Base-by-base conservation (phyloP, 2,329 filamentous ascomycete genomes). In the Coniochaeta hoffmannii region DNA sequence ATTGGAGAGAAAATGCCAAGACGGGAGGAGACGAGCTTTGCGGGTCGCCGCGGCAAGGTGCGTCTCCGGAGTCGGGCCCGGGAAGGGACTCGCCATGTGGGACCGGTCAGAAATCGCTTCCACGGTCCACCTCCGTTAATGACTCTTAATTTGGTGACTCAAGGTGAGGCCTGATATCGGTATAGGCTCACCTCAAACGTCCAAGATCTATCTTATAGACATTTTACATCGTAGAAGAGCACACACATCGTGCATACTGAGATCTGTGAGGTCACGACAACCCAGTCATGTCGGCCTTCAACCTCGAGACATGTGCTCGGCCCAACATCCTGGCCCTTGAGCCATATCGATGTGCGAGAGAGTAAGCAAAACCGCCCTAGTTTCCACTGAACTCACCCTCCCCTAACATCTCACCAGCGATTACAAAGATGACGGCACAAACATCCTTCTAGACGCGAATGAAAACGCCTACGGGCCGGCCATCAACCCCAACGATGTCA, bases 381-480 rank as follows among this genome's bases (percentile, higher is more conserved):
- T 22, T 26, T n/a, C 38, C 55, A 46, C 28, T 11, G 53, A 10
- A n/a, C 36, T 22, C 30, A 41, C 24, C 31, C 32, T 11, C 32
- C 32, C 32, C 31, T 51, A 34, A 68, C 36, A 63, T 66, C 61
- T 53, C 66, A 50, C 53, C 68, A 95, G 90, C 76, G 94, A 99
- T 81, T 97, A 99, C 82, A 97, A 99, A 76, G 93, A 99, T 70
- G 89, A 99, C 69, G 94, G 94, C 63, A 93, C 86, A 57, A 97
- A 97, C 67, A 85, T 97, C 65, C 86, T 99, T 53, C 88, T 99
- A 62, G 94, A 99, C 69, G 94, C 94, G 64, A 99, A 99, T 67
- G 94, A 99, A 75, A 99, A 99, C 68, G 91, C 94, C 57, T 97
- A 88, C 66, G 94, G 94, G 0, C 93, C 94, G 0, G 87, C 89